Percentiles rank a stretch among this genome's conserved stretches.
phyloP scores from a whole-genome alignment of 768 basidiomycete genomes.

The Kwoniella dendrophila region DNA sequence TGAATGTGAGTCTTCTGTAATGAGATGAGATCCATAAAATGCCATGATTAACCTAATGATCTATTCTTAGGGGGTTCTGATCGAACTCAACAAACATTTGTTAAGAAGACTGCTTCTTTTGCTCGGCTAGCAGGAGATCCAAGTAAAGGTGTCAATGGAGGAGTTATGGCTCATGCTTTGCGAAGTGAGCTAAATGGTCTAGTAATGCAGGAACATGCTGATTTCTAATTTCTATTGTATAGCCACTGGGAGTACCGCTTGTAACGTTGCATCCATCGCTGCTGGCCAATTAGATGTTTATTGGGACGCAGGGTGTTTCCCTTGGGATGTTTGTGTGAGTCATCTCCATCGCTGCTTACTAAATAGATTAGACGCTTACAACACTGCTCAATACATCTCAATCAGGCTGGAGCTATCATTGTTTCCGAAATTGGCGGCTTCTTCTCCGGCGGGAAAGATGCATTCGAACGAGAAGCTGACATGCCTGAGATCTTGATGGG shows the following conservation, averaged over 20 bases:
- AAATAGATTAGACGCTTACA: neutral
- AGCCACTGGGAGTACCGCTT: conserved; percentile 23
- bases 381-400: conserved; percentile 26
- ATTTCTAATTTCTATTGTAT: neutral
- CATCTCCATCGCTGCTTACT: neutral
- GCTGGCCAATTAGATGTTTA: conserved; percentile 85
- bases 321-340: conserved; percentile 79
- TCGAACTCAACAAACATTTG: conserved; percentile 62
- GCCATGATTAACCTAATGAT: neutral
- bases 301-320: conserved; percentile 70
- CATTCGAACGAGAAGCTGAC: conserved; percentile 55
- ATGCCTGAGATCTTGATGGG: conserved; percentile 52
- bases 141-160: conserved; percentile 64
- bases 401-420: conserved; percentile 80
- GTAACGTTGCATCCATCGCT: conserved; percentile 58
- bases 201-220: neutral
- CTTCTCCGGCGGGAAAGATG: conserved; percentile 67
- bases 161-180: conserved; percentile 79
- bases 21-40: neutral
- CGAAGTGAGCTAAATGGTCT: conserved; percentile 57
- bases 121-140: conserved; percentile 73
- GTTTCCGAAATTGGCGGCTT: conserved; percentile 82
- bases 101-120: conserved; percentile 68
- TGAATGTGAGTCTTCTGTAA: conserved; percentile 61
- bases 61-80: conserved; percentile 61